A percentile compares a stretch with the other conserved stretches of the same genome.
Evolutionary conservation across 176 grass and related monocot species (phyloP).

Genomic region (Alopecurus myosuroides): DNA sequence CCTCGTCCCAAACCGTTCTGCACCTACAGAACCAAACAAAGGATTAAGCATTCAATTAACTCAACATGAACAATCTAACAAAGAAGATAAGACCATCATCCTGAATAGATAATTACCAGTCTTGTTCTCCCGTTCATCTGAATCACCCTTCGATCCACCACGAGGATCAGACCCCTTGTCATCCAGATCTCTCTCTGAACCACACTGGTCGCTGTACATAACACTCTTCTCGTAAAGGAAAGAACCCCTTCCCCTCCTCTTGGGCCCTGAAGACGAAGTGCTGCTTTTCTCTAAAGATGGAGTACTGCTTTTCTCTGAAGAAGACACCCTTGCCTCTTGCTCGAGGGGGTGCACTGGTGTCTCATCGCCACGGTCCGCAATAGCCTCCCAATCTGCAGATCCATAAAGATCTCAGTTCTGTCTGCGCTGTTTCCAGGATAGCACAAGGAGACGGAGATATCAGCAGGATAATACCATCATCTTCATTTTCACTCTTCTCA

Average conservation of each 20-base stretch:
- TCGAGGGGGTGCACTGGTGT: slow-evolving; percentile 12
- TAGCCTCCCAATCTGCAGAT: slow-evolving; percentile 76
- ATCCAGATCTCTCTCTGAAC: slow-evolving; percentile 29
- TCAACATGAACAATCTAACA: neutral
- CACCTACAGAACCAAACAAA: slow-evolving; percentile 35
- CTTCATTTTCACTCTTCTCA: slow-evolving; percentile 31
- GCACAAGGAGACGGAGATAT: neutral
- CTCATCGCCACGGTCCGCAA: slow-evolving; percentile 56
- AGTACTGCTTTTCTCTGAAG: slow-evolving; percentile 31
- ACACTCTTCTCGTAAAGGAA: slow-evolving; percentile 84
- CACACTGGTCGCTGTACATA: slow-evolving; percentile 75
- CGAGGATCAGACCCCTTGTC: slow-evolving; percentile 6
- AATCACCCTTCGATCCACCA: neutral
- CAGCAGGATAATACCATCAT: slow-evolving; percentile 47
- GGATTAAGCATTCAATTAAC: neutral
- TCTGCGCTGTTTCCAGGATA: neutral
- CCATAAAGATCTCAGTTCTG: neutral
- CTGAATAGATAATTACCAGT: slow-evolving; percentile 23
- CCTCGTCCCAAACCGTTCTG: slow-evolving; percentile 48
- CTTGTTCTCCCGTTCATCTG: slow-evolving; percentile 16
- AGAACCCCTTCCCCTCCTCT: slow-evolving; percentile 78
- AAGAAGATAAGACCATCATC: neutral
- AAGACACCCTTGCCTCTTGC: slow-evolving; percentile 22
- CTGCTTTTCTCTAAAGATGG: slow-evolving; percentile 33
- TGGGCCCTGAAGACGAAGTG: slow-evolving; percentile 41